Base-by-base conservation (phyloP, 1,139 yeast genomes). In the Kurtzmaniella quercitrusa region DNA sequence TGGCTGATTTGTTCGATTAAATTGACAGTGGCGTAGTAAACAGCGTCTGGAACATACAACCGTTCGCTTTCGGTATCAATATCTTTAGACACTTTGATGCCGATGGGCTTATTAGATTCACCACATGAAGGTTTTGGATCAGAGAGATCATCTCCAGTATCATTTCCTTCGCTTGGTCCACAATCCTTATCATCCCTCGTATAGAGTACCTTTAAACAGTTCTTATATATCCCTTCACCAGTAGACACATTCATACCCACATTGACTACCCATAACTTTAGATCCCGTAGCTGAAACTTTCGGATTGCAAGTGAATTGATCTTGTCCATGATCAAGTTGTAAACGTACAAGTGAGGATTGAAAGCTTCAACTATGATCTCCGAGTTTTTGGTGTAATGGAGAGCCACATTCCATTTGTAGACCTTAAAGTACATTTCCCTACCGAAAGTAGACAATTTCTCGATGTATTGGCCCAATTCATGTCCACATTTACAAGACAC, bases 261-360 rank as follows among this genome's bases (percentile, higher is more conserved):
- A 50, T 75, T 80, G 55, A 82, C 73, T 1, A 82, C 72, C 89
- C 90, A 85, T 1, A 81, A 41, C 25, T 53, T 66, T 40, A 90
- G 73, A 52, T 77, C 77, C 59, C 82, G 89, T 81, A 90, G 79
- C 57, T 84, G 87, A 40, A 76, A 65, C 46, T 71, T 68, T 37
- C 82, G 58, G 1, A 64, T 56, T 0, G 81, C 82, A 43, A 67
- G 58, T 0, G 76, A 67, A 52, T 75, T 76, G 44, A 77, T 66
- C 43, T 67, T 68, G 46, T 75, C 80, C 18, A 74, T 46, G 2
- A 77, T 57, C 2, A 66, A 51, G 48, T 68, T 70, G 52, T 72
- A 71, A 0, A 69, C 59, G 45, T 61, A 70, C 14, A 68, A 51
- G 44, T 62, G 60, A 1, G 70, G 60, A 1, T 68, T 62, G 45